These are phyloP conservation scores for Penicillium herquei DNA, from an alignment of 495 filamentous ascomycete species.

Conservation along the genomic window DNA sequence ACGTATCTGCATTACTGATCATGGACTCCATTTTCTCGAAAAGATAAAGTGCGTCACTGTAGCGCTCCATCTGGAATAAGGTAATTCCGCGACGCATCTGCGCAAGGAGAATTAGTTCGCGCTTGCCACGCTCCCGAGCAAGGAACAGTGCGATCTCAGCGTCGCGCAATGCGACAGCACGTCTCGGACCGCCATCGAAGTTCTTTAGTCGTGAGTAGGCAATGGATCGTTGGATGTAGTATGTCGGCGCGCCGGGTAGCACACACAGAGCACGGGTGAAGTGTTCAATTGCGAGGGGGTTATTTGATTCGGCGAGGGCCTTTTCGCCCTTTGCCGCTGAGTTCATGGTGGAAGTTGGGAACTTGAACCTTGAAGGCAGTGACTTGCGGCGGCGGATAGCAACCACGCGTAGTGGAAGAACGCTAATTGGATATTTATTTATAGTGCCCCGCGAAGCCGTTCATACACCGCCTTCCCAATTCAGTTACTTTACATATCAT, in stretches of 20 bases:
- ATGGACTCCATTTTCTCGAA: constrained; percentile 65
- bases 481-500: too few species aligned
- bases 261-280: constrained; percentile 73
- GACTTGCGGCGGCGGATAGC: too few species aligned
- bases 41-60: constrained; percentile 73
- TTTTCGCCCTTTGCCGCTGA: constrained; percentile 60
- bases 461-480: too few species aligned
- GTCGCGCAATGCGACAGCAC: constrained; percentile 66
- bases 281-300: constrained; percentile 61
- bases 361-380: too few species aligned
- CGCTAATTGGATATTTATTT: too few species aligned
- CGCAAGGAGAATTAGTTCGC: constrained; percentile 74
- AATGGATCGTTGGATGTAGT: constrained; percentile 85
- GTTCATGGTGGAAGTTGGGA: constrained; percentile 47
- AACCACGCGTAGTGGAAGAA: too few species aligned
- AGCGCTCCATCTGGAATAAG: constrained; percentile 66
- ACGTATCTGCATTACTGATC: constrained; percentile 30
- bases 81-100: constrained; percentile 80
- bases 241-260: constrained; percentile 68
- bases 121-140: constrained; percentile 70
- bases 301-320: constrained; percentile 64
- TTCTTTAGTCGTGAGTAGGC: constrained; percentile 69
- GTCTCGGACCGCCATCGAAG: constrained; percentile 44
- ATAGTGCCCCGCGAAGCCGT: too few species aligned
- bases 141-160: constrained; percentile 72